phyloP scores from a whole-genome alignment of 805 yeast genomes.

The Suhomyces sp. region DNA sequence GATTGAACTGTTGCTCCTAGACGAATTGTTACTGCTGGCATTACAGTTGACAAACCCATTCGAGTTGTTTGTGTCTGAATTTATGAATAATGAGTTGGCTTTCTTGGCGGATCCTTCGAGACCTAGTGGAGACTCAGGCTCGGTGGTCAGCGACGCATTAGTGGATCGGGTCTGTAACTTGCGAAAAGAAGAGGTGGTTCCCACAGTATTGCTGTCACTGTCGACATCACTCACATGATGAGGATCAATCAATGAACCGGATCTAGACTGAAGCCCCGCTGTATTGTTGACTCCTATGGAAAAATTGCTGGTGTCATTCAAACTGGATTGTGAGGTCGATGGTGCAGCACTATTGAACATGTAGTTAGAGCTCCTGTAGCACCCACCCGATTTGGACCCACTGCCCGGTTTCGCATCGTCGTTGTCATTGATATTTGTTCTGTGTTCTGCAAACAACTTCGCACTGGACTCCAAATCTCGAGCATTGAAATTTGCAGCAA shows the following conservation, averaged over 20 bases:
- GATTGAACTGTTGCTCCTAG: conserved; percentile 12
- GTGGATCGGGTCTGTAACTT: background rate
- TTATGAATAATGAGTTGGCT: conserved; percentile 16
- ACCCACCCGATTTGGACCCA: background rate
- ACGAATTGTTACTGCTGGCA: background rate
- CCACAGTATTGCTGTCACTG: conserved; percentile 20
- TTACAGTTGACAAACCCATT: background rate
- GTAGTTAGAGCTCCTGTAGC: background rate
- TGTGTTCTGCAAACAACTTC: conserved; percentile 34
- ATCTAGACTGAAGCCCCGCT: background rate
- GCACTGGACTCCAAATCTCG: conserved; percentile 25
- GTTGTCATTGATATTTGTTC: conserved; percentile 9
- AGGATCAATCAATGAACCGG: background rate
- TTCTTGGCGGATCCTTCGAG: conserved; percentile 12
- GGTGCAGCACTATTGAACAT: background rate
- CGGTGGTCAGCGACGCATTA: background rate
- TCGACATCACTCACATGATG: conserved; percentile 21
- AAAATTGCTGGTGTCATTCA: conserved; percentile 13
- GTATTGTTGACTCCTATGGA: background rate
- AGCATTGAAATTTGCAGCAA: conserved; percentile 37
- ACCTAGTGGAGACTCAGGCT: conserved; percentile 4
- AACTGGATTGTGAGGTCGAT: conserved; percentile 3
- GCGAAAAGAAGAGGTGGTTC: conserved; percentile 6
- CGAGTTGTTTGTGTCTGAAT: background rate
- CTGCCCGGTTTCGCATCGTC: background rate